A percentile compares a stretch with the other conserved stretches of the same genome.
These are phyloP conservation scores for Paecilomyces dactylethromorphus DNA, from an alignment of 2,329 filamentous ascomycete species.

Conservation along the genomic window DNA sequence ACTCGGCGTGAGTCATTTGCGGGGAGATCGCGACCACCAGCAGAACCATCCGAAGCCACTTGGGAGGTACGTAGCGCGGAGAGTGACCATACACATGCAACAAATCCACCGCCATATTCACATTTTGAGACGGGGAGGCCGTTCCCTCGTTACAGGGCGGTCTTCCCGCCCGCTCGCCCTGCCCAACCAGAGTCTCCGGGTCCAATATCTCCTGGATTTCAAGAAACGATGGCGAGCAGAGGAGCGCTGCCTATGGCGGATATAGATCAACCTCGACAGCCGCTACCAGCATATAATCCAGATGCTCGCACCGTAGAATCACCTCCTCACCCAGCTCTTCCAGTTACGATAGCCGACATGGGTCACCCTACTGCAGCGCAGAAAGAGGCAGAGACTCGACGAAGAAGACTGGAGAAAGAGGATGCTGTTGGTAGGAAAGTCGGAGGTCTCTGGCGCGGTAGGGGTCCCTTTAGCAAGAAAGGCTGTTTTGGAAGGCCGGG, in stretches of 20 bases:
- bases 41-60: neutral
- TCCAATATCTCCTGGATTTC: conserved; percentile 56
- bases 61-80: neutral
- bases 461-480: conserved; percentile 55
- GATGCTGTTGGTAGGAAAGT: conserved; percentile 52
- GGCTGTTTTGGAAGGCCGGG: conserved; percentile 61
- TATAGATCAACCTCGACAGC: conserved; percentile 48
- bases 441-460: conserved; percentile 60
- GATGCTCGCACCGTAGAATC: conserved; percentile 31
- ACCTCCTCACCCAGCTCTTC: conserved; percentile 19
- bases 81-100: neutral
- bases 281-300: conserved; percentile 13
- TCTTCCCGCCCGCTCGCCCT: conserved; percentile 52
- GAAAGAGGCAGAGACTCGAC: conserved; percentile 43
- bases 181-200: conserved; percentile 49
- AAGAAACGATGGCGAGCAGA: conserved; percentile 56
- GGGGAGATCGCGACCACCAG: neutral
- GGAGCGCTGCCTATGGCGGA: conserved; percentile 56
- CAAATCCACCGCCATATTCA: conserved; percentile 52
- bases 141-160: conserved; percentile 45
- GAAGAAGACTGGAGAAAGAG: conserved; percentile 59
- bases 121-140: conserved; percentile 14
- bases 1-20: neutral
- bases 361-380: conserved; percentile 15
- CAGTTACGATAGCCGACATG: conserved; percentile 16